Percentiles rank a stretch among this genome's conserved stretches.
Conservation (phyloP, 192 early-diverging fungal genomes). For the Kappamyces sp. region DNA sequence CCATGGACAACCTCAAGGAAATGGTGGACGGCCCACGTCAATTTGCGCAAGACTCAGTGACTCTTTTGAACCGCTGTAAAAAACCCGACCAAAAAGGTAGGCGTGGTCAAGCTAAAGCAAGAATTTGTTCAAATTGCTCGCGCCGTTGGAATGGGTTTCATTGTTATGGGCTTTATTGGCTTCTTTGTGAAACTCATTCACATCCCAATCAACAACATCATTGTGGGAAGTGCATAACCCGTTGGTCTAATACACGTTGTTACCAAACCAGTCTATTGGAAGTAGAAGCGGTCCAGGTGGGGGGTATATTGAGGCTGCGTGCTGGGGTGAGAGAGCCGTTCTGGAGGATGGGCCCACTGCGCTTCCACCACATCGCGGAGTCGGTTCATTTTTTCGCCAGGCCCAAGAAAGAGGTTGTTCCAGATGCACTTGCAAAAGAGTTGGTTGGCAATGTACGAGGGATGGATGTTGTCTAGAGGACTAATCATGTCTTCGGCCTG, state of each 20-base stretch:
- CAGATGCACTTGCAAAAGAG: slow-evolving; percentile 16
- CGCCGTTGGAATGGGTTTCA: slow-evolving; percentile 90
- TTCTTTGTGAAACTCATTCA: slow-evolving; percentile 99
- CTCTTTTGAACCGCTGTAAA: slow-evolving; percentile 91
- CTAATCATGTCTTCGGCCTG: slow-evolving; percentile 7
- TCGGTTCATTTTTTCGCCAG: slow-evolving; percentile 8
- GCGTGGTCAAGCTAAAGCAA: slow-evolving; percentile 21
- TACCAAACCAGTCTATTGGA: too few species aligned
- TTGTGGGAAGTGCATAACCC: slow-evolving; percentile 50
- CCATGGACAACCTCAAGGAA: slow-evolving; percentile 51
- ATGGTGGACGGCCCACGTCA: slow-evolving; percentile 82
- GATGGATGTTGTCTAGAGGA: slow-evolving; percentile 13
- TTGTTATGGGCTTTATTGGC: slow-evolving; percentile 94
- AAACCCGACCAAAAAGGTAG: slow-evolving; percentile 92
- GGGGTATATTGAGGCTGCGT: too few species aligned
- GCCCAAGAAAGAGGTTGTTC: slow-evolving; percentile 11
- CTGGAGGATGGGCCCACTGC: background rate
- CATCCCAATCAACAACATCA: slow-evolving; percentile 99
- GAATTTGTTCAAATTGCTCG: slow-evolving; percentile 93
- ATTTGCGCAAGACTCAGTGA: slow-evolving; percentile 86
- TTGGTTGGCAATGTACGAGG: slow-evolving; percentile 14
- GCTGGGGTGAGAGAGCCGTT: background rate
- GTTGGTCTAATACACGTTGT: too few species aligned
- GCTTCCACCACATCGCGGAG: background rate
- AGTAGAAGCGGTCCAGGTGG: too few species aligned